Conservation (phyloP, 2,329 filamentous ascomycete genomes). For the Pezicula rhizophila region DNA sequence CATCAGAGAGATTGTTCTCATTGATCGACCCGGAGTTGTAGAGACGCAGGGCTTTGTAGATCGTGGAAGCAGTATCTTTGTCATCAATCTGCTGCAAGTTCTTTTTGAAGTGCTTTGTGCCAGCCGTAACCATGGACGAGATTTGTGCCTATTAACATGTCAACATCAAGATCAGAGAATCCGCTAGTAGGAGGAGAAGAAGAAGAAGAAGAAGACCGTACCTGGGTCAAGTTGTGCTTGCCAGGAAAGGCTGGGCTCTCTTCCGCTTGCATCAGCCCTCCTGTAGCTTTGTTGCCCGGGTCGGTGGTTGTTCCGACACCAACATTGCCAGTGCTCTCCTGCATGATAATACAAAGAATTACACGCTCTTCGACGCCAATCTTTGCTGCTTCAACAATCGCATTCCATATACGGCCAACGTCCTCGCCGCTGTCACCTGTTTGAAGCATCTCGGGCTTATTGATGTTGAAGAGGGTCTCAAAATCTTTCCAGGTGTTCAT, state of each 20-base stretch:
- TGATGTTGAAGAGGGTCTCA: slow-evolving; percentile 30
- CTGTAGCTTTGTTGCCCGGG: slow-evolving; percentile 16
- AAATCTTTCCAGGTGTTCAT: slow-evolving; percentile 29
- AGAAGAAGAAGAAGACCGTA: slow-evolving; percentile 7
- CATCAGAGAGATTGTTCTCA: slow-evolving; percentile 29
- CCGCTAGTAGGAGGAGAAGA: too few species aligned
- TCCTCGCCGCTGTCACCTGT: slow-evolving; percentile 29
- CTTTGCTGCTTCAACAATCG: slow-evolving; percentile 25
- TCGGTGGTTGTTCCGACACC: slow-evolving; percentile 31
- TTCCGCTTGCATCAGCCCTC: slow-evolving; percentile 35
- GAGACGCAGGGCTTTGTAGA: slow-evolving; percentile 33
- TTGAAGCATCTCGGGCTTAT: slow-evolving; percentile 26
- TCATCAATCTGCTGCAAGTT: slow-evolving; percentile 24
- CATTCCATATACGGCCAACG: slow-evolving; percentile 29
- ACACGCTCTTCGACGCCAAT: slow-evolving; percentile 31
- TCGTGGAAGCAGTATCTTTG: slow-evolving; percentile 22
- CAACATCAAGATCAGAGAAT: background rate
- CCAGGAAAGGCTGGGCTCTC: slow-evolving; percentile 30
- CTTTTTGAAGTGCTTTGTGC: slow-evolving; percentile 23
- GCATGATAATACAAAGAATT: slow-evolving; percentile 36
- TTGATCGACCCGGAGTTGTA: slow-evolving; percentile 36
- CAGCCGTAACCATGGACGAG: slow-evolving; percentile 27
- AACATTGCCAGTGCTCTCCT: slow-evolving; percentile 34
- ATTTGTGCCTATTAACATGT: slow-evolving; percentile 24
- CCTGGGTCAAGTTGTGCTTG: slow-evolving; percentile 26